Base-by-base conservation (phyloP, 129 eudicot species). In the Pittosporum tobira region DNA sequence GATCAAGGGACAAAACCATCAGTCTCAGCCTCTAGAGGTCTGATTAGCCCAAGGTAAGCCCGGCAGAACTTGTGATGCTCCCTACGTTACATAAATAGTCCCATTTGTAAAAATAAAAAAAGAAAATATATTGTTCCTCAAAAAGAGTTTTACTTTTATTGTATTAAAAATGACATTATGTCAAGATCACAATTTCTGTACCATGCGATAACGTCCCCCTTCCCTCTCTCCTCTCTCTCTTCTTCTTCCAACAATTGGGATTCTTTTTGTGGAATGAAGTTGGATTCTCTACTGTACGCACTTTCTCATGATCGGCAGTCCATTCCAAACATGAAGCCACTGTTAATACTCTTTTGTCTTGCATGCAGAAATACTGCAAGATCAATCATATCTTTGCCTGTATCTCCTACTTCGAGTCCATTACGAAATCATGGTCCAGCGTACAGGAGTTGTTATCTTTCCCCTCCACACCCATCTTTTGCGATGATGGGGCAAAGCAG, bases 351-450 rank as follows among this genome's bases (percentile, higher is more conserved):
- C 36, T 42, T 30, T 19, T 10, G 44, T 55, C 25, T 26, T 42
- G 47, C 48, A 26, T 16, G 50, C 81, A 89, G 97, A 85, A 85
- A 73, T 46, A 77, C 58, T 30, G 56, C 88, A 37, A 80, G 96
- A 68, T 62, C 83, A 23, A 85, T 85, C 25, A 70, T 81, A 40
- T 89, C 97, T 20, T 71, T 89, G 78, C 97, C 97, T 2, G 97
- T 85, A 31, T 89, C 97, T 45, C 97, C 97, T 20, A 60, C 71
- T 16, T 79, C 97, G 26, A 88, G 97, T 52, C 97, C 95, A 0
- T 50, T 82, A 27, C 61, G 93, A 40, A 85, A 69, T n/a, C 42
- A 73, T 28, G 94, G 77, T 49, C 60, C 81, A 4, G 71, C 77
- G 18, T 75, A 69, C 63, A 76, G 51, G 76, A 89, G 78, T 47